Base-by-base conservation (phyloP, 2,329 filamentous ascomycete species). In the Alternaria viburni region DNA sequence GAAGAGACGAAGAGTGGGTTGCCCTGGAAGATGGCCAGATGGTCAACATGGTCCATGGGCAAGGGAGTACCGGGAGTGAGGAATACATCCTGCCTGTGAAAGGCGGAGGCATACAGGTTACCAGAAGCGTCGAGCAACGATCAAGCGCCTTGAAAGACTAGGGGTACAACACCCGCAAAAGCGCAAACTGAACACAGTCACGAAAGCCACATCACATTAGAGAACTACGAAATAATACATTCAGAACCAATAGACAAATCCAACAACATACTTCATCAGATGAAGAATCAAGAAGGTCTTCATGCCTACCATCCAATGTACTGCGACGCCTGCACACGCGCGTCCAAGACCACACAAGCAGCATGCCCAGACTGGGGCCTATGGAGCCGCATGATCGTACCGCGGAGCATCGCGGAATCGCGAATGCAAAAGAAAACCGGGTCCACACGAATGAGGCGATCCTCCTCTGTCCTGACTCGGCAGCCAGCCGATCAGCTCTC, bases 1-100 rank as follows among this genome's bases (percentile, higher is more conserved):
- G 59, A 36, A 54, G 55, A 26, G 59, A 62, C 19, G 59, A 62
- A 17, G 55, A 62, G 44, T 62, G 59, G 59, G 59, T 62, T n/a
- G 59, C 49, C 8, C 30, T 62, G 6, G 43, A 62, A 25, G 59
- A 62, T 15, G 30, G 49, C 9, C 56, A 54, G 43, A 59, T 44
- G 59, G 49, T 58, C 19, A 62, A 62, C 9, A 59, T 47, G 43
- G 49, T 62, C 12, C 55, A 30, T 43, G 59, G 59, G 9, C 55
- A 59, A 51, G 43, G 59, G 15, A 59, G 28, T 44, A 12, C 19
- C 12, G 59, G 54, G 10, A 62, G 59, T 8, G 59, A 62, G 17
- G 55, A 62, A 36, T 52, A 54, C 30, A 59, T 62, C 11, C 19
- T 62, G 19, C 55, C 55, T 25, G 30, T 41, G 4, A 62, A 62